Evolutionary conservation across 2,329 filamentous ascomycete genomes (phyloP).

Genomic region (Cladosporium phlei): DNA sequence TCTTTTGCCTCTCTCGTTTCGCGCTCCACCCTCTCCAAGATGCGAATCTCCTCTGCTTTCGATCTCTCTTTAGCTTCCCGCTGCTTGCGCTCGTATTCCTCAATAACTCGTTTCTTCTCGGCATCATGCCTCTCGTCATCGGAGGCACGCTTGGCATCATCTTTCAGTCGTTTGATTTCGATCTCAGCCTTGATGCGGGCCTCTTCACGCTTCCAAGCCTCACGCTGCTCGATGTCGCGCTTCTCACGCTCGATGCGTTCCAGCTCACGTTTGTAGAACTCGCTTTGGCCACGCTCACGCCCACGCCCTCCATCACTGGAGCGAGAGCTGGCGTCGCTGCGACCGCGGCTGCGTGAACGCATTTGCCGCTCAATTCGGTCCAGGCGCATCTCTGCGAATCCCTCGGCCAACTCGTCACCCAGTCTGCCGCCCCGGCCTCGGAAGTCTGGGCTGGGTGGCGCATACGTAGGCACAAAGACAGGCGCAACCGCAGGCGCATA

Average conservation of each 20-base stretch:
- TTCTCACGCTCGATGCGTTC: slow-evolving; percentile 34
- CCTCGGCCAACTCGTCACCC: slow-evolving; percentile 26
- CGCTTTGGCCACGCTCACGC: slow-evolving; percentile 23
- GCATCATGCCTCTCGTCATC: slow-evolving; percentile 34
- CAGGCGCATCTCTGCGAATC: slow-evolving; percentile 28
- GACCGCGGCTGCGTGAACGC: slow-evolving; percentile 32
- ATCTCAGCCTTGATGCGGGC: slow-evolving; percentile 30
- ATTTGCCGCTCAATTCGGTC: slow-evolving; percentile 30
- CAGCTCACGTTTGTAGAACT: slow-evolving; percentile 26
- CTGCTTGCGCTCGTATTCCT: slow-evolving; percentile 38
- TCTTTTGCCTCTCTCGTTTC: slow-evolving; percentile 35
- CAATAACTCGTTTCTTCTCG: slow-evolving; percentile 33
- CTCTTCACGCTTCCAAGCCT: slow-evolving; percentile 34
- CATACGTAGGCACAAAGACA: slow-evolving; percentile 15
- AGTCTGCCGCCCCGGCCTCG: slow-evolving; percentile 17
- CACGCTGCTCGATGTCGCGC: slow-evolving; percentile 29
- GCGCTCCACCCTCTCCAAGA: slow-evolving; percentile 34
- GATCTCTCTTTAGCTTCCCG: slow-evolving; percentile 32
- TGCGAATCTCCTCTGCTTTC: slow-evolving; percentile 37
- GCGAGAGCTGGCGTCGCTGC: slow-evolving; percentile 20
- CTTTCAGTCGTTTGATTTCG: slow-evolving; percentile 27
- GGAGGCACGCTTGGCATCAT: slow-evolving; percentile 28
- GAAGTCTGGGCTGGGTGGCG: neutral
- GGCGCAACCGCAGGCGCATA: slow-evolving; percentile 15
- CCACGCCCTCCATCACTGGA: slow-evolving; percentile 32